These are phyloP conservation scores for Rhododendron molle DNA, from an alignment of 148 eudicot species.

Conservation along the genomic window DNA sequence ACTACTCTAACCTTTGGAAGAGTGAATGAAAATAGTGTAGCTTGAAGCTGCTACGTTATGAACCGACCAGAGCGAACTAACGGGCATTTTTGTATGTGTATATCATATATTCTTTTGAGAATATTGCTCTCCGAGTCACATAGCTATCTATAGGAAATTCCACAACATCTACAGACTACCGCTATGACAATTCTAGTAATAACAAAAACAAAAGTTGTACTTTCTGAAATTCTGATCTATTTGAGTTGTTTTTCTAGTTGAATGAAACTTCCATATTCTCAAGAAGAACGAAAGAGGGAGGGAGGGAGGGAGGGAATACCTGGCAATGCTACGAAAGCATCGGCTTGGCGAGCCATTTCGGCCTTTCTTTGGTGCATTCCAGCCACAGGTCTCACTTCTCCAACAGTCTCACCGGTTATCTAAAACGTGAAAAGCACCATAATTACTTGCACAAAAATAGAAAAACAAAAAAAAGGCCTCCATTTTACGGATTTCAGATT, in stretches of 20 bases:
- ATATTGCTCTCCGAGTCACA: background rate
- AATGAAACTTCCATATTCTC: background rate
- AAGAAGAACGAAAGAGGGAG: background rate
- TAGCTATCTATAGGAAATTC: background rate
- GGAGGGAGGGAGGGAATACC: conserved; percentile 23
- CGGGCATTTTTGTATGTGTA: too few species aligned
- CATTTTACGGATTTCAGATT: background rate
- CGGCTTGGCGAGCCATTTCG: conserved; percentile 95
- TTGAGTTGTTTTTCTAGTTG: background rate
- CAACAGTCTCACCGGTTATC: conserved; percentile 80
- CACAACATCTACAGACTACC: background rate
- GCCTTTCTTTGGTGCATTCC: conserved; percentile 97
- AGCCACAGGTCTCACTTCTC: conserved; percentile 81
- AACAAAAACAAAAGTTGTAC: background rate
- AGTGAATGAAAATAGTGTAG: too few species aligned
- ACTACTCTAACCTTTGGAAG: too few species aligned
- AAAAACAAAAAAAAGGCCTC: background rate
- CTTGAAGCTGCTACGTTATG: too few species aligned
- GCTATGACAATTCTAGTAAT: background rate
- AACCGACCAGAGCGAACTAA: too few species aligned
- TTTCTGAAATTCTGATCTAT: background rate
- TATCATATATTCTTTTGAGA: background rate
- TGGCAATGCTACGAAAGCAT: conserved; percentile 91
- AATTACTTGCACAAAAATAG: background rate
- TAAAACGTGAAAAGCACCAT: conserved; percentile 5